These are phyloP conservation scores for Fusarium coicis DNA, from an alignment of 2,329 filamentous ascomycete species.

Conservation along the genomic window DNA sequence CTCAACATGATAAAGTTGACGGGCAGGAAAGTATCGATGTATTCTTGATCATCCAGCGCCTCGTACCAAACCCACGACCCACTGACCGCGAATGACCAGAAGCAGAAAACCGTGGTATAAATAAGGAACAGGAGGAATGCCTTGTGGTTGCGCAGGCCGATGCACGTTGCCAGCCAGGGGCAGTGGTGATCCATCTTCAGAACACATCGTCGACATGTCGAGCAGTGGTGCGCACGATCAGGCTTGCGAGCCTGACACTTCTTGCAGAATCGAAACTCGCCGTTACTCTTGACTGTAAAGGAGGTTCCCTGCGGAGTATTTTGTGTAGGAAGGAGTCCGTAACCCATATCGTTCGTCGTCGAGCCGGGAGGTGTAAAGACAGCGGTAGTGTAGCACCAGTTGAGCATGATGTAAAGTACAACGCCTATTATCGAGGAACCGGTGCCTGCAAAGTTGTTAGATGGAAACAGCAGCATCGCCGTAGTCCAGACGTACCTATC, in stretches of 20 bases:
- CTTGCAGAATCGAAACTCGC: constrained; percentile 91
- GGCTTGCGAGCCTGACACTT: constrained; percentile 96
- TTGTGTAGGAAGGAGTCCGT: constrained; percentile 82
- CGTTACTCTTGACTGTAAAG: constrained; percentile 92
- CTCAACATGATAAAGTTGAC: constrained; percentile 91
- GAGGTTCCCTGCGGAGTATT: constrained; percentile 71
- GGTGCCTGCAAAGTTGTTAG: constrained; percentile 54
- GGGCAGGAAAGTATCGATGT: constrained; percentile 81
- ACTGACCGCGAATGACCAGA: constrained; percentile 81
- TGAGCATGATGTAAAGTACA: constrained; percentile 79
- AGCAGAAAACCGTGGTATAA: constrained; percentile 88
- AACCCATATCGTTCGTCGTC: constrained; percentile 73
- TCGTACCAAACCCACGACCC: constrained; percentile 87
- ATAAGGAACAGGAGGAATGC: constrained; percentile 91
- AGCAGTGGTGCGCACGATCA: constrained; percentile 96
- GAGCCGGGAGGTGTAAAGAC: constrained; percentile 92
- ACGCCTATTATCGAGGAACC: constrained; percentile 72
- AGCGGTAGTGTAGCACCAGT: constrained; percentile 90
- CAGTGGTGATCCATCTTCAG: constrained; percentile 99
- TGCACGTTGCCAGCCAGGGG: constrained; percentile 95
- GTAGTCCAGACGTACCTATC: constrained; percentile 61
- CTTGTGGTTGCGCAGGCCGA: constrained; percentile 95
- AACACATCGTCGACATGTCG: constrained; percentile 91
- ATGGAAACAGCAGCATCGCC: neutral
- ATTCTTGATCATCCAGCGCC: constrained; percentile 76